Base-by-base conservation (phyloP, 306 rosid species). In the Benincasa hispida region DNA sequence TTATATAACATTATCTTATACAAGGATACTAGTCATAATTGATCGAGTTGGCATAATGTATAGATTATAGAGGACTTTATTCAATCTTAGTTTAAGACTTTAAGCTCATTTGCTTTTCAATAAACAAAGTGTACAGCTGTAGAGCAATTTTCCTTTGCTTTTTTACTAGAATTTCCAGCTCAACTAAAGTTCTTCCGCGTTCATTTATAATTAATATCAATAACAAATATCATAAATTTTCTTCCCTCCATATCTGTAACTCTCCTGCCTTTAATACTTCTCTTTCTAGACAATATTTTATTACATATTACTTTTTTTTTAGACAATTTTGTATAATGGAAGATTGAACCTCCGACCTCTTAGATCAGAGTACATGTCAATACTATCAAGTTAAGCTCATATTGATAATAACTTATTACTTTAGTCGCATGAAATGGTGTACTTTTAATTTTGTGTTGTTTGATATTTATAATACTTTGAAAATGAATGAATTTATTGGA, bases 61-160 rank as follows among this genome's bases (percentile, higher is more conserved):
- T 66, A 37, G 73, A 39, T 32, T 34, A 34, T 66, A 24, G 1
- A 66, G 0, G 2, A 9, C 73, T 66, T 66, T 66, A 34, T 6
- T n/a, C 17, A 34, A 66, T 66, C 25, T 66, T 35, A 17, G 39
- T 48, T 72, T 76, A 39, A 39, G 21, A 3, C 32, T 28, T 28
- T 32, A 41, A 10, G 11, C 17, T n/a, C 6, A 19, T 10, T 45
- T 42, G 34, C 59, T 76, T 51, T 51, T 63, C 22, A 10, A 1
- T 9, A 19, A 50, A 72, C 24, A 53, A 32, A 34, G 61, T 11
- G 8, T 70, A 81, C 92, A 89, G 88, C 91, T 87, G 84, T 74
- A 54, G 8, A 53, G 61, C 24, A 22, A 78, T 48, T 47, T 9
- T 72, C 0, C 15, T 72, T 60, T 79, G 80, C 88, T 86, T 90